A percentile compares a stretch with the other conserved stretches of the same genome.
Conservation (phyloP, 2,329 filamentous ascomycete genomes). For the Graphilbum ipis-grandicollis region DNA sequence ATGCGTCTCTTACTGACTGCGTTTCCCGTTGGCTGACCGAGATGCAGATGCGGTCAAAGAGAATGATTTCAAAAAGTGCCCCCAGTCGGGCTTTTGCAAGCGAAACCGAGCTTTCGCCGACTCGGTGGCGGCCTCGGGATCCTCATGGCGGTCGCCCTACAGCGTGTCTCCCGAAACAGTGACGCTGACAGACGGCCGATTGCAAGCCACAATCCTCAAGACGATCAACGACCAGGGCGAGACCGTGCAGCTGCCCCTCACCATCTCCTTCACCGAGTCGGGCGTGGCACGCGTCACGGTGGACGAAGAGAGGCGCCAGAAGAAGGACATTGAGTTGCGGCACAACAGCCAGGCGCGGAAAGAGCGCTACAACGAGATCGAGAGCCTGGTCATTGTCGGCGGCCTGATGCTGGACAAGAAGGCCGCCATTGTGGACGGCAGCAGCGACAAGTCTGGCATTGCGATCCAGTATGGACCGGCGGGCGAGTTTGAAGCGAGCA, state of each 20-base stretch:
- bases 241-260: slow-evolving; percentile 64
- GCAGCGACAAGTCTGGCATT: slow-evolving; percentile 47
- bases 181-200: slow-evolving; percentile 59
- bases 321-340: slow-evolving; percentile 74
- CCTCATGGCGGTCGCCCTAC: slow-evolving; percentile 68
- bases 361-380: slow-evolving; percentile 85
- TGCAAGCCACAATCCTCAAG: slow-evolving; percentile 72
- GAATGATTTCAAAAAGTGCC: slow-evolving; percentile 92
- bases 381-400: slow-evolving; percentile 72
- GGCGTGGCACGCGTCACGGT: slow-evolving; percentile 75
- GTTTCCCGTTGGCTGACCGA: neutral
- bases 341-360: slow-evolving; percentile 74
- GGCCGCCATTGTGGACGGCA: slow-evolving; percentile 53
- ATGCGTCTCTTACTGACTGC: neutral
- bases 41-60: slow-evolving; percentile 68
- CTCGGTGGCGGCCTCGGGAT: slow-evolving; percentile 43
- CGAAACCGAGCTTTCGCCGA: slow-evolving; percentile 86
- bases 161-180: slow-evolving; percentile 54
- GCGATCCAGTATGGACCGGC: slow-evolving; percentile 67
- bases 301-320: slow-evolving; percentile 80
- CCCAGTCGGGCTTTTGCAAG: slow-evolving; percentile 93
- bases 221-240: slow-evolving; percentile 47
- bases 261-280: slow-evolving; percentile 75
- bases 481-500: slow-evolving; percentile 62
- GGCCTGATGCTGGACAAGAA: slow-evolving; percentile 56